Evolutionary conservation across 2,329 filamentous ascomycete species (phyloP).

Genomic region (Neobulgaria alba): DNA sequence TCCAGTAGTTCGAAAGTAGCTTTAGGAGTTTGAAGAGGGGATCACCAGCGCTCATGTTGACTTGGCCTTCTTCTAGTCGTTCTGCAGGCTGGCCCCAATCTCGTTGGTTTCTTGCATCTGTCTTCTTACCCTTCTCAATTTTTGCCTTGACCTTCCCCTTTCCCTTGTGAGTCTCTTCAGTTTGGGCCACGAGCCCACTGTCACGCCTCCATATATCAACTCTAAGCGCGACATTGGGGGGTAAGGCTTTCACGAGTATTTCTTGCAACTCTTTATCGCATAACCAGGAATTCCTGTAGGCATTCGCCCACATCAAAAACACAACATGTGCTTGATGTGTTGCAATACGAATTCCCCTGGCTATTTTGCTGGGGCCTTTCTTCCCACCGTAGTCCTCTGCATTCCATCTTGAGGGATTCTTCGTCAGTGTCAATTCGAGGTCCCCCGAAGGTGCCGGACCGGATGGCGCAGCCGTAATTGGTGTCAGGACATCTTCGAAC

Average conservation of each 20-base stretch:
- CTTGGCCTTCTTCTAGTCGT: constrained; percentile 57
- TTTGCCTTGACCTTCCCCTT: constrained; percentile 29
- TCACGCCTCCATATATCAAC: constrained; percentile 63
- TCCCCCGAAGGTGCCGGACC: constrained; percentile 51
- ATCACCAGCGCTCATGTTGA: constrained; percentile 76
- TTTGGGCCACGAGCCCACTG: constrained; percentile 49
- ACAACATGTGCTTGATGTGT: constrained; percentile 89
- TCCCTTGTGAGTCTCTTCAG: constrained; percentile 26
- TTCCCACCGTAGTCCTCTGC: constrained; percentile 56
- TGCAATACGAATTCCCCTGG: constrained; percentile 65
- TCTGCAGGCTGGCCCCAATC: constrained; percentile 69
- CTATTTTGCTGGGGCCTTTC: constrained; percentile 79
- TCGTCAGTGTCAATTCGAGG: constrained; percentile 62
- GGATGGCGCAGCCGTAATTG: constrained; percentile 25
- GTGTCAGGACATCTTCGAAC: constrained; percentile 50
- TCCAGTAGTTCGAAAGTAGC: constrained; percentile 78
- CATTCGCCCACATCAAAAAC: constrained; percentile 81
- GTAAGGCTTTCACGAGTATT: constrained; percentile 65
- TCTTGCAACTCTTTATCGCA: constrained; percentile 69
- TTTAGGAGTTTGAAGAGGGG: constrained; percentile 71
- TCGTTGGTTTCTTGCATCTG: constrained; percentile 35
- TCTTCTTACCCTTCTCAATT: constrained; percentile 34
- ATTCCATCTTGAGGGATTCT: constrained; percentile 50
- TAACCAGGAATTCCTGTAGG: constrained; percentile 74
- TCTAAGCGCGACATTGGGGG: constrained; percentile 51